Conservation (phyloP, 768 basidiomycete genomes). For the Coprinopsis marcescibilis region DNA sequence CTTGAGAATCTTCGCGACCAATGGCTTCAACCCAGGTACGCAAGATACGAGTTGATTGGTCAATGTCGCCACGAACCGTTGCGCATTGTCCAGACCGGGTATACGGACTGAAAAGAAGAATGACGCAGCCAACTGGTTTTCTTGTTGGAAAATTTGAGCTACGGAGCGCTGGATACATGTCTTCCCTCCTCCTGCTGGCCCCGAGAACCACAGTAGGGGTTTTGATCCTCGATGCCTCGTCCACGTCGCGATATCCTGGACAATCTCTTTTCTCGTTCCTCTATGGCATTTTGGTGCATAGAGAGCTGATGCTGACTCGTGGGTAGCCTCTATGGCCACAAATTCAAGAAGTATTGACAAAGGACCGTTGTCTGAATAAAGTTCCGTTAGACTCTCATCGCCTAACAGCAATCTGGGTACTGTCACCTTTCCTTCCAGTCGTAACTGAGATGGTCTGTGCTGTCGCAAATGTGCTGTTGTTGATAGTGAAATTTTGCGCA, state of each 20-base stretch:
- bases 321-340: conserved; percentile 7
- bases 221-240: not conserved
- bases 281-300: conserved; percentile 10
- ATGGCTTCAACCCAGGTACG: not conserved
- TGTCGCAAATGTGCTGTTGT: too few relatives aligned
- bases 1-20: not conserved
- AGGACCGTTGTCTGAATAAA: too few relatives aligned
- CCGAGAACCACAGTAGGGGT: conserved; percentile 2
- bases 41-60: not conserved
- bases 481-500: too few relatives aligned
- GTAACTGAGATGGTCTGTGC: too few relatives aligned
- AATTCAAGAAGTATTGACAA: too few relatives aligned
- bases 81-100: not conserved
- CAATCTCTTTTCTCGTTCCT: conserved; percentile 8
- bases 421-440: too few relatives aligned
- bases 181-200: conserved; percentile 7
- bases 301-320: conserved; percentile 5
- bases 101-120: conserved; percentile 7
- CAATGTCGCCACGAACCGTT: conserved; percentile 4
- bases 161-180: conserved; percentile 8
- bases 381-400: too few relatives aligned
- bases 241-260: conserved; percentile 8
- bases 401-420: too few relatives aligned
- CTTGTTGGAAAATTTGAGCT: not conserved
- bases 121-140: not conserved